Conservation (phyloP, 2,329 filamentous ascomycete species). For the Truncatella angustata region DNA sequence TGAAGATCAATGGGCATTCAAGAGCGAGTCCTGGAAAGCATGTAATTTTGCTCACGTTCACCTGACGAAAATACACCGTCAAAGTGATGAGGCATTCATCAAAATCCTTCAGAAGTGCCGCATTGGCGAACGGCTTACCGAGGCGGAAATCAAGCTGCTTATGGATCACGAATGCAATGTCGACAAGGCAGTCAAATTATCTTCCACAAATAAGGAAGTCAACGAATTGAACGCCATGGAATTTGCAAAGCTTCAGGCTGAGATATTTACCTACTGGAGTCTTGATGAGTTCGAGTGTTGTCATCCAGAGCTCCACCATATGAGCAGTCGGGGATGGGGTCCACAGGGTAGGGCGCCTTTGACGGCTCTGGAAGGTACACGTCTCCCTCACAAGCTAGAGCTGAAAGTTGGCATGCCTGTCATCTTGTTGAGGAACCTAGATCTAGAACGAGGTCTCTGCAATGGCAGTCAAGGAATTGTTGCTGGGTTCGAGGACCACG, state of each 20-base stretch:
- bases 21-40: constrained; percentile 51
- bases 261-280: constrained; percentile 28
- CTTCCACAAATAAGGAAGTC: constrained; percentile 38
- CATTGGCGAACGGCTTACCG: constrained; percentile 25
- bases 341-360: constrained; percentile 29
- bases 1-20: constrained; percentile 60
- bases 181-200: constrained; percentile 41
- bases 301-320: constrained; percentile 25
- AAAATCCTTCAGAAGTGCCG: constrained; percentile 47
- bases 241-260: constrained; percentile 30
- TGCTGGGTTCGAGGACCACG: constrained; percentile 38
- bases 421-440: constrained; percentile 50
- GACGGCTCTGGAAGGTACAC: too few relatives aligned
- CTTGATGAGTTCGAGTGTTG: constrained; percentile 42
- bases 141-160: constrained; percentile 37
- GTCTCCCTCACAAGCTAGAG: too few relatives aligned
- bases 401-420: constrained; percentile 52
- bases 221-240: constrained; percentile 30
- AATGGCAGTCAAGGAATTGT: constrained; percentile 47
- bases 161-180: constrained; percentile 43
- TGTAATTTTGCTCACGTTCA: constrained; percentile 53
- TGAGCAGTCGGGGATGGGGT: constrained; percentile 15
- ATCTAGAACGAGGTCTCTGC: constrained; percentile 37
- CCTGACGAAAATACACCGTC: constrained; percentile 54
- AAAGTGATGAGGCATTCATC: constrained; percentile 53